Evolutionary conservation across 805 yeast species (phyloP).

Genomic region (Clavispora asparagi): DNA sequence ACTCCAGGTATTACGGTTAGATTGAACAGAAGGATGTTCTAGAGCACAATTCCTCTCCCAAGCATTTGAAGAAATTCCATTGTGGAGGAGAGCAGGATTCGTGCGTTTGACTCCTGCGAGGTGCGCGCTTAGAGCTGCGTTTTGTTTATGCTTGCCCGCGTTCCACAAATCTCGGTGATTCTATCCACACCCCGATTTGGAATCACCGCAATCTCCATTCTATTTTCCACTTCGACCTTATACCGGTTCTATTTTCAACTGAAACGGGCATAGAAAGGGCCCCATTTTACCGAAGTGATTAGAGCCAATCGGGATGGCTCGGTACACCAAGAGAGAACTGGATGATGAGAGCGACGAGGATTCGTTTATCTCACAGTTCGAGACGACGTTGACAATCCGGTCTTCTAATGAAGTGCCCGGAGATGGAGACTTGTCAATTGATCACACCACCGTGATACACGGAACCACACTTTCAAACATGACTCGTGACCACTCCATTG

Average conservation of each 20-base stretch:
- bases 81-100: neutral
- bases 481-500: conserved; percentile 27
- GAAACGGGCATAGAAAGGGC: neutral
- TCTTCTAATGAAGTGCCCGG: conserved; percentile 33
- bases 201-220: neutral
- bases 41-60: neutral
- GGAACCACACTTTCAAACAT: conserved; percentile 22
- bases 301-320: conserved; percentile 3
- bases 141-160: neutral
- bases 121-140: neutral
- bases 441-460: conserved; percentile 30
- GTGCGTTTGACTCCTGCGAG: neutral
- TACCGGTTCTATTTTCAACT: neutral
- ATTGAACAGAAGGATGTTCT: neutral
- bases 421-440: conserved; percentile 33
- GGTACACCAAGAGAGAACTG: conserved; percentile 1
- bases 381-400: conserved; percentile 38
- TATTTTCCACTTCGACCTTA: neutral
- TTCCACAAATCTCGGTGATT: neutral
- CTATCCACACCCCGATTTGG: neutral
- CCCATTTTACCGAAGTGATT: neutral
- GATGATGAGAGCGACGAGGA: conserved; percentile 13
- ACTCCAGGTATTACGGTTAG: no score
- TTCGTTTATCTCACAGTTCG: conserved; percentile 31
- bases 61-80: neutral